phyloP scores from a whole-genome alignment of 2,329 filamentous ascomycete species.

The Pseudophaeomoniella oleicola region DNA sequence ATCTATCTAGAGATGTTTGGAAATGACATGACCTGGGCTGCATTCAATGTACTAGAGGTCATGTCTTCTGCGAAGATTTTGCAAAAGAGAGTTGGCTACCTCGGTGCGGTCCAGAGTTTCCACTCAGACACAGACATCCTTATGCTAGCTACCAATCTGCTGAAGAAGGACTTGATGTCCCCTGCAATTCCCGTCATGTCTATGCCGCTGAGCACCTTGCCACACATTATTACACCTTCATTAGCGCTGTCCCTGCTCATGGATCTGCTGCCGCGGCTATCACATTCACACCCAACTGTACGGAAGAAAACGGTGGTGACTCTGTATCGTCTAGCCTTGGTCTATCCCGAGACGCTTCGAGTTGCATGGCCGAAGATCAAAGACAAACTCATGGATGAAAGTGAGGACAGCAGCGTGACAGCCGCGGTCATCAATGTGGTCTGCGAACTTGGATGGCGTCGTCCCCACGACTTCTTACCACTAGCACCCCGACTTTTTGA shows the following conservation, averaged over 20 bases:
- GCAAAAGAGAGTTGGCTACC: slow-evolving; percentile 89
- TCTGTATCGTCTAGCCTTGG: slow-evolving; percentile 78
- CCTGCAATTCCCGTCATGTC: slow-evolving; percentile 61
- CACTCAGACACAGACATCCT: slow-evolving; percentile 89
- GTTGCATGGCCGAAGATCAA: slow-evolving; percentile 97
- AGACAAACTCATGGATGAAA: slow-evolving; percentile 76
- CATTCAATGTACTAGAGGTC: slow-evolving; percentile 95
- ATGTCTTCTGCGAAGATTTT: slow-evolving; percentile 94
- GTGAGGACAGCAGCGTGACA: slow-evolving; percentile 84
- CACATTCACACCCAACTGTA: slow-evolving; percentile 70
- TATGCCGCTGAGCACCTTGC: slow-evolving; percentile 77
- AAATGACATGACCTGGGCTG: slow-evolving; percentile 98
- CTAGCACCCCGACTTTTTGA: slow-evolving; percentile 86
- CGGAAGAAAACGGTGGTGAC: slow-evolving; percentile 95
- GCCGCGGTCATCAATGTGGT: slow-evolving; percentile 94
- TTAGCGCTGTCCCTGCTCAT: slow-evolving; percentile 79
- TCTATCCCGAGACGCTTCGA: slow-evolving; percentile 89
- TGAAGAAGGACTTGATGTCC: slow-evolving; percentile 71
- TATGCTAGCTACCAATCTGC: slow-evolving; percentile 89
- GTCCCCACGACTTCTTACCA: slow-evolving; percentile 85
- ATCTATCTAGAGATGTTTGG: slow-evolving; percentile 98
- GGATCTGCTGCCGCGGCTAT: slow-evolving; percentile 73
- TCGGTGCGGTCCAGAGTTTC: slow-evolving; percentile 92
- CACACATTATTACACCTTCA: slow-evolving; percentile 84
- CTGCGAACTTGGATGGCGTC: slow-evolving; percentile 86